Base-by-base conservation (phyloP, 805 yeast genomes). In the Zygosaccharomyces siamensis region DNA sequence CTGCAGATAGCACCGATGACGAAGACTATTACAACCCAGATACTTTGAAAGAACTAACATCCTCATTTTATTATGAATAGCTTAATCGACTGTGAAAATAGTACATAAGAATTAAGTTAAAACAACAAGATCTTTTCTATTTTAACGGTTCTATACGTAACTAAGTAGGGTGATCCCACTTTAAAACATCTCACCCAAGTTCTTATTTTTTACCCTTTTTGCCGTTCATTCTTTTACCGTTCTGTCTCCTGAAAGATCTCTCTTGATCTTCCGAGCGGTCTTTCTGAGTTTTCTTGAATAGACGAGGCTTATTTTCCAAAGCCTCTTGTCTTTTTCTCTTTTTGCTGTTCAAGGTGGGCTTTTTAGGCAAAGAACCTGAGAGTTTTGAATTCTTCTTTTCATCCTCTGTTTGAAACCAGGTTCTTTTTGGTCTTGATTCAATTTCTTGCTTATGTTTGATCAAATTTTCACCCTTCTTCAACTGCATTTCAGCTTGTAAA, bases 381-480 rank as follows among this genome's bases (percentile, higher is more conserved):
- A 61, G 64, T 61, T 67, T 66, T 52, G 71, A 58, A 58, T 71
- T 60, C 39, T 70, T 66, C 59, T 73, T 71, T 30, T 76, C 79
- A 43, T 68, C 62, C 48, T 63, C 75, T 45, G 68, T 73, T 69
- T 88, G 92, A 68, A 93, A 92, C 99, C 99, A 93, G 0, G 99
- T 93, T 72, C 99, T 81, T 68, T 80, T 89, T 30, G 99, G 98
- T 62, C 97, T 79, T 0, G 96, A 73, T 55, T 80, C 77, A 62
- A 93, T 93, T 68, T 93, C 98, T 46, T 78, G 79, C 56, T 81
- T 80, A 60, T 86, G 89, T 62, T 79, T 84, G 54, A 93, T 70
- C 65, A 93, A 59, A 67, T 93, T 93, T 60, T 85, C 86, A 48
- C 96, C 96, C 67, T 86, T 88, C 55, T 77, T 78, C 41, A 92